Percentiles rank a stretch among this genome's conserved stretches.
Evolutionary conservation across 2,329 filamentous ascomycete genomes (phyloP).

Genomic region (Hypoxylon rubiginosum): DNA sequence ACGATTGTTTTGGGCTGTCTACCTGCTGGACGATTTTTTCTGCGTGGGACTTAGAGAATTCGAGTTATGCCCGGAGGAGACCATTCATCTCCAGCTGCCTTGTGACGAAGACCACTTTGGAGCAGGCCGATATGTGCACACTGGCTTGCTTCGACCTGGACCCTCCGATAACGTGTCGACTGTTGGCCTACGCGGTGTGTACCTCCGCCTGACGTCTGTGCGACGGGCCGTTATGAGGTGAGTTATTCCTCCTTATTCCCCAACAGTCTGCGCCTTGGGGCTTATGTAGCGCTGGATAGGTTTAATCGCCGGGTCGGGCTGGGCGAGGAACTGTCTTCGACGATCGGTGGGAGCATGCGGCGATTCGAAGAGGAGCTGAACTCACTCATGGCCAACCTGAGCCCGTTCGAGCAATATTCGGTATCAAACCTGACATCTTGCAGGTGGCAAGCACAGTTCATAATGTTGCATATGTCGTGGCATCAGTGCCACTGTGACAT

Average conservation of each 20-base stretch:
- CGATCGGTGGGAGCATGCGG: conserved; percentile 44
- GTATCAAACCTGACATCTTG: conserved; percentile 40
- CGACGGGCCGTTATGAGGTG: conserved; percentile 51
- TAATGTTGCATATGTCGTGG: conserved; percentile 56
- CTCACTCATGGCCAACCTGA: conserved; percentile 38
- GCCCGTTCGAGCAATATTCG: conserved; percentile 45
- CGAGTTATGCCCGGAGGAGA: conserved; percentile 56
- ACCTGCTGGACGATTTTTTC: conserved; percentile 57
- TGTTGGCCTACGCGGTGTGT: conserved; percentile 46
- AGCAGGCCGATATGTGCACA: conserved; percentile 40
- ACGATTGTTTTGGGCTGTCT: conserved; percentile 58
- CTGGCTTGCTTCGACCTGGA: conserved; percentile 42
- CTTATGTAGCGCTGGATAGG: conserved; percentile 35
- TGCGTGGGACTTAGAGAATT: conserved; percentile 59
- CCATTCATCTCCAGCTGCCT: conserved; percentile 56
- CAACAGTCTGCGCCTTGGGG: neutral
- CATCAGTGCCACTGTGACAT: conserved; percentile 61
- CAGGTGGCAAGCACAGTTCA: conserved; percentile 46
- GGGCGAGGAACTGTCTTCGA: conserved; percentile 46
- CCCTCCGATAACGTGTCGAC: conserved; percentile 27
- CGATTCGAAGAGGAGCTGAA: conserved; percentile 47
- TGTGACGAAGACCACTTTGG: conserved; percentile 54
- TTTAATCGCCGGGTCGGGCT: conserved; percentile 50
- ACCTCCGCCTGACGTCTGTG: conserved; percentile 46
- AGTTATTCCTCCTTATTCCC: neutral